Evolutionary conservation across 768 basidiomycete species (phyloP), one percentile per base, ranked within the genome.

Genomic region (Tricholoma bakamatsutake): DNA sequence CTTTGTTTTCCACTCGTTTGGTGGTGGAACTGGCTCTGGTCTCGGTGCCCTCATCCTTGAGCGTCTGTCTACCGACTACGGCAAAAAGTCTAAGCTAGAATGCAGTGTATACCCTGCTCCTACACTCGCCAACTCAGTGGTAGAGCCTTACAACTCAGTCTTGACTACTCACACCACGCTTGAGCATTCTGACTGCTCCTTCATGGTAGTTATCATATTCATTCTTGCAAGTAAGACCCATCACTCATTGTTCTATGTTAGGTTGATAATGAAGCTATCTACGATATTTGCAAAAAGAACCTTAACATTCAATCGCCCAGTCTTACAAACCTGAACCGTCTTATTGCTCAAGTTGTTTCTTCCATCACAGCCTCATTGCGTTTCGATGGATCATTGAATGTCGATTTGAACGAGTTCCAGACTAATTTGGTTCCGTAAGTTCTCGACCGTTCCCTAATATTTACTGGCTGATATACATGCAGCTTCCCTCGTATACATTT

Each of bases 1-100:
- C 81, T 98, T 98, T 70, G 93, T 97, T 64, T 98, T 98, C 87
- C 96, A 98, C 80, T 99, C 96, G 49, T 98, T 99, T 72, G 96
- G 96, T 71, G 96, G 96, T 67, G 96, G 96, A 73, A 98, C 96
- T 60, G 96, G 96, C 59, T 99, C 96, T 56, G 96, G 96, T 61
- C 96, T 99, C 69, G 96, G 96, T 66, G 94, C 96, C 51, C 84
- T 98, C 62, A 83, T 98, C 52, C 85, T 99, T 57, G 96, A 98
- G 76, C 86, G 90, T 62, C 85, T 99, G 52, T 95, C 95, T 15
- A 89, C 88, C 56, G 96, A 99, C 72, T 99, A 97, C 64, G 96
- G 96, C 70, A 99, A 98, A 77, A 99, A 98, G 77, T 94, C 91
- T 54, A 98, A 98, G 80, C 84, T 98, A 60, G 95, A 99, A 74